Evolutionary conservation across 1,284 basidiomycete species (phyloP).

Genomic region (Tetrapyrgos nigripes): DNA sequence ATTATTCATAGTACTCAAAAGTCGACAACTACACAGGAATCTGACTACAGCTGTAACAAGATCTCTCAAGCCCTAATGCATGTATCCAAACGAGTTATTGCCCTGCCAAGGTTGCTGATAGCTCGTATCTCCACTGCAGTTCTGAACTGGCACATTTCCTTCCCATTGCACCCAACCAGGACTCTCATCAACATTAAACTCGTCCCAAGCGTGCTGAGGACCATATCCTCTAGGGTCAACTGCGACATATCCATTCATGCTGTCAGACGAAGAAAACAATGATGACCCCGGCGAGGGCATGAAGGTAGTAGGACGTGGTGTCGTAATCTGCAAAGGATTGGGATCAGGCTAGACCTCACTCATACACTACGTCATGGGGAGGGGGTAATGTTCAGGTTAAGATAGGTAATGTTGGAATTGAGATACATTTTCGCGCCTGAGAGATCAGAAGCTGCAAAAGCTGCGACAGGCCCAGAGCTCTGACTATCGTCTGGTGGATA

Average conservation of each 20-base stretch:
- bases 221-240: not conserved
- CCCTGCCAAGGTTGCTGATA: not conserved
- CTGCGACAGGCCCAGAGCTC: too few species aligned
- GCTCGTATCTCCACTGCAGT: not conserved
- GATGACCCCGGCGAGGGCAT: not conserved
- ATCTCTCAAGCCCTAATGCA: not conserved
- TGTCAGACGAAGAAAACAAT: not conserved
- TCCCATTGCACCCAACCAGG: not conserved
- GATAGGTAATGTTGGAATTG: too few species aligned
- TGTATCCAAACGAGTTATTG: not conserved
- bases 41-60: too few species aligned
- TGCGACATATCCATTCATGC: not conserved
- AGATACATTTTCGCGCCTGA: too few species aligned
- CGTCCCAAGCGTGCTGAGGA: not conserved
- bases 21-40: too few species aligned
- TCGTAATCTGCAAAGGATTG: too few species aligned
- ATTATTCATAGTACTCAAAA: too few species aligned
- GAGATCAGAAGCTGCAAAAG: too few species aligned
- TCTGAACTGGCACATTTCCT: not conserved
- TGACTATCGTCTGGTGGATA: too few species aligned
- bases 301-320: not conserved
- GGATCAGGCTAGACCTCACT: too few species aligned
- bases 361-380: too few species aligned
- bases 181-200: not conserved
- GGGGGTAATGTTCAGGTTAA: too few species aligned